Base-by-base conservation (phyloP, 352 stramenopile species). In the Pythium biforme region DNA sequence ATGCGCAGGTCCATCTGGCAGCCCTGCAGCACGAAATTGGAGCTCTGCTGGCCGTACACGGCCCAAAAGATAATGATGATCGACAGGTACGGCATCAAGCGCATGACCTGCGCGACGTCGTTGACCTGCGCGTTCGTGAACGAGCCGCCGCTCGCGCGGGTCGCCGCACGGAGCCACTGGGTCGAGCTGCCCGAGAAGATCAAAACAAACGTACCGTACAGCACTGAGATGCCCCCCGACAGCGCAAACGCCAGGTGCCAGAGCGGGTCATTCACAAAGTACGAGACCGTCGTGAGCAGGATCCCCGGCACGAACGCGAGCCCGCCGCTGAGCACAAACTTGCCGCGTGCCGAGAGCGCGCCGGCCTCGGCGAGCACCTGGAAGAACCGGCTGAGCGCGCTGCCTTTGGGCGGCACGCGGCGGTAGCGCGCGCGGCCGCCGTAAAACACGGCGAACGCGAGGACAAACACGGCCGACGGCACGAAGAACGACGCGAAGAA, bases 401-500 rank as follows among this genome's bases (percentile, higher is more conserved):
- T 95, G 22, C 86, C 86, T 56, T 93, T 89, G 11, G 89, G 86
- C 10, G 84, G 72, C 40, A 95, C 79, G 22, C 74, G 85, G 25
- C 79, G 76, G 63, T 92, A 95, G 26, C 83, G 74, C 0, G 41
- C 31, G 26, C 77, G 79, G 34, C 84, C 90, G 34, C 67, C 65
- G 62, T 86, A 94, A 68, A 97, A 97, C 31, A 97, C 74, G 20
- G 73, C 20, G 10, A 92, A 84, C 0, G 86, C 87, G 3, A 90
- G 27, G 17, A 89, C 76, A 58, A 97, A 97, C 8, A 86, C 76
- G 5, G 78, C 72, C 1, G 83, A 86, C 20, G 88, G 87, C 55
- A 97, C 94, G 4, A 88, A 75, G 56, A 97, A 98, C 0, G 88
- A 95, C 29, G 84, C 79, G 62, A 96, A 95, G 72, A 97, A 98